Evolutionary conservation across 2,329 filamentous ascomycete genomes (phyloP), one percentile per base, ranked within the genome.

Genomic region (Seiridium unicorne): DNA sequence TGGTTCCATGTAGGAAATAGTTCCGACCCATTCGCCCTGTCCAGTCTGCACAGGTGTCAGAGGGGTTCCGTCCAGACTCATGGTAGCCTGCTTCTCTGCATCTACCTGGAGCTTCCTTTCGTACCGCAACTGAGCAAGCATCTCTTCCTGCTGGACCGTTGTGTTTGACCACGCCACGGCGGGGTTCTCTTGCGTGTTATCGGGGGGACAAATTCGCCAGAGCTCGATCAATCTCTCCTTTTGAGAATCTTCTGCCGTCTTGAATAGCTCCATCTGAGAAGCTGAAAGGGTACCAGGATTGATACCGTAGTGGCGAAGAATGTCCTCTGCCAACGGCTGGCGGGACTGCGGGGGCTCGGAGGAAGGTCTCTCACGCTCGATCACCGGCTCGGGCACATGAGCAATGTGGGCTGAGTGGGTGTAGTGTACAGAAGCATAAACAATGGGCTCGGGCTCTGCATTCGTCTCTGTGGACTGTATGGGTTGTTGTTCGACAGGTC

Each of bases 361-460:
- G 31, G 80, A 81, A 26, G 76, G 79, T 55, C 80, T 76, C 61
- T 76, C 75, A 1, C 73, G 69, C 35, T 79, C 74, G 36, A 68
- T 64, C 57, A 59, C 67, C 53, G 67, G 68, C 58, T 70, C 66
- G 26, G 76, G 73, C 58, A 80, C 78, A 26, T 76, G 74, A 53
- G 72, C 79, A 62, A 88, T 71, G 72, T 96, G 91, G 49, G 89
- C 80, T 7, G 91, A 92, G 71, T 93, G 92, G 64, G 89, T 89
- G 74, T 96, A 96, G 74, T 96, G 92, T 70, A 91, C 89, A 8
- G 91, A 90, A 61, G 84, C 88, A 77, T 95, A 96, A 63, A 84
- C 80, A 63, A 91, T 88, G 53, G 76, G 78, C 60, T 76, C 73
- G 26, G 65, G 65, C 63, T 66, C 63, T 38, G 62, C 65, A 67